phyloP scores from a whole-genome alignment of 2,329 filamentous ascomycete genomes.

The Teratosphaeria zuluensis region DNA sequence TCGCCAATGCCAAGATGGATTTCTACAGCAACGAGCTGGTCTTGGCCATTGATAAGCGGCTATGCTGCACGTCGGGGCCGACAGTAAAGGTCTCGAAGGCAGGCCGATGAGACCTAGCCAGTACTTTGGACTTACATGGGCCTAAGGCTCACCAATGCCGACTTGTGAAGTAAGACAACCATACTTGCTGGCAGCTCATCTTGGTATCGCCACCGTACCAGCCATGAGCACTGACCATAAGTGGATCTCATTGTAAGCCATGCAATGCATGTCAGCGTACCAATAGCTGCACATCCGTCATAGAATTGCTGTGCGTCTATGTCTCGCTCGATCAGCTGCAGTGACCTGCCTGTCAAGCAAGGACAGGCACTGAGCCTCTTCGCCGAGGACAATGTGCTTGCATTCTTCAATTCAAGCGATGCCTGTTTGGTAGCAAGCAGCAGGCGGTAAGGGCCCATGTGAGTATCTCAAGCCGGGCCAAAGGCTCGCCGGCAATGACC shows the following conservation, averaged over 20 bases:
- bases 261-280: background rate
- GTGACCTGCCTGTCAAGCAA: background rate
- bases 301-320: background rate
- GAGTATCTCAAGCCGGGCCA: background rate
- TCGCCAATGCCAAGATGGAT: background rate
- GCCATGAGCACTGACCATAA: no score
- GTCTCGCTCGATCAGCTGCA: background rate
- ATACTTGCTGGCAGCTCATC: no score
- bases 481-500: background rate
- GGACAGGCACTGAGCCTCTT: background rate
- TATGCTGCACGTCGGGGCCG: background rate
- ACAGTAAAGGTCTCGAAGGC: no score
- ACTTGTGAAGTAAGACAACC: no score
- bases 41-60: background rate
- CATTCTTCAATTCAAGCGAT: background rate
- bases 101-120: background rate
- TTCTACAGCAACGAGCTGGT: background rate
- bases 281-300: background rate
- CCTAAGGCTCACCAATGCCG: background rate
- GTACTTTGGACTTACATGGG: background rate
- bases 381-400: background rate
- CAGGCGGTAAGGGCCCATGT: background rate
- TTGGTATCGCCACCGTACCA: no score
- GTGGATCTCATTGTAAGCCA: no score
- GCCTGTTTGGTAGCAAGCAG: background rate